A percentile compares a stretch with the other conserved stretches of the same genome.
phyloP scores from a whole-genome alignment of 495 filamentous ascomycete species.

The Penicillium steckii region DNA sequence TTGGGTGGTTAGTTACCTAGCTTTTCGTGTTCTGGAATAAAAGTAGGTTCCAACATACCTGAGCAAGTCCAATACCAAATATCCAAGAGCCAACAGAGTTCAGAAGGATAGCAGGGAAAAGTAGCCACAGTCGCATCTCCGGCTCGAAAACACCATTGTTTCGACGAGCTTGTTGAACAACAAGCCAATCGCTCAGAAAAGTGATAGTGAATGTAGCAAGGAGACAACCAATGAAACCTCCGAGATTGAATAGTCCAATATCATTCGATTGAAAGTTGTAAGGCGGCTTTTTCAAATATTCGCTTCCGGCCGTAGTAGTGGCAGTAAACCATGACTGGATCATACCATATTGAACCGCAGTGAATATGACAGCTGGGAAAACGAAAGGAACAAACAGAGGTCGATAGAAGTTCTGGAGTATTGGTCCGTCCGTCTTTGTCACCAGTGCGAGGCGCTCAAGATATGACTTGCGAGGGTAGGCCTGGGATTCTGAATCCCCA shows the following conservation, averaged over 20 bases:
- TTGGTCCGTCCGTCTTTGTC: constrained; percentile 12
- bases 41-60: background rate
- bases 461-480: constrained; percentile 12
- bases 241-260: constrained; percentile 31
- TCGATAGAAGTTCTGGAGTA: constrained; percentile 7
- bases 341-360: constrained; percentile 3
- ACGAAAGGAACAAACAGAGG: constrained; percentile 9
- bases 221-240: constrained; percentile 25
- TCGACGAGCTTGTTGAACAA: constrained; percentile 22
- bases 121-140: constrained; percentile 27
- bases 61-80: background rate
- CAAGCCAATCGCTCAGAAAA: constrained; percentile 28
- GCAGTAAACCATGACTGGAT: constrained; percentile 11
- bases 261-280: constrained; percentile 31
- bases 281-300: constrained; percentile 17
- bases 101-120: constrained; percentile 6
- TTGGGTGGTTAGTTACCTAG: background rate
- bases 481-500: constrained; percentile 4
- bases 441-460: constrained; percentile 7
- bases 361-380: constrained; percentile 6
- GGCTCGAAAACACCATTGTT: constrained; percentile 33
- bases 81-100: constrained; percentile 1
- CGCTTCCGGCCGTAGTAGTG: background rate
- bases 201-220: constrained; percentile 23
- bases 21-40: background rate